Percentiles rank a stretch among this genome's conserved stretches.
phyloP scores from a whole-genome alignment of 2,329 filamentous ascomycete genomes.

The Cytospora paraplurivora region DNA sequence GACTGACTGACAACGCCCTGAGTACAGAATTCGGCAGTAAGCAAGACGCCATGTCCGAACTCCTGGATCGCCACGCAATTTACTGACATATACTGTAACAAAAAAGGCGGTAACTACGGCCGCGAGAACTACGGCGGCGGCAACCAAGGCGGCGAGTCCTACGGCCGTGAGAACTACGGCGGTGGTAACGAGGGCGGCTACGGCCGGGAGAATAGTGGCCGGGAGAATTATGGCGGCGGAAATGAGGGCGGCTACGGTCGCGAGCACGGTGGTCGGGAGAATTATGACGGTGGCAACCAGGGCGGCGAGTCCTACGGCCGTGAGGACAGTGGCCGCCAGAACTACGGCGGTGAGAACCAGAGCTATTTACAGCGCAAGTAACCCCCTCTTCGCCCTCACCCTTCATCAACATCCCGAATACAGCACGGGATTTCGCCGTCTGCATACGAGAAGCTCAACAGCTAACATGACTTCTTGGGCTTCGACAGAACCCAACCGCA shows the following conservation, averaged over 20 bases:
- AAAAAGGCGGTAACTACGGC: conserved; percentile 25
- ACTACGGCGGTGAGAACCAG: conserved; percentile 6
- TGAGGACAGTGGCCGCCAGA: too few species aligned
- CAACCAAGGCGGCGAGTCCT: too few species aligned
- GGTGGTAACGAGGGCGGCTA: too few species aligned
- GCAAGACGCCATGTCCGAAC: neutral
- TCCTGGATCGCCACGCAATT: accelerated
- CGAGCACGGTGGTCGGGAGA: too few species aligned
- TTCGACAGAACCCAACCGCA: conserved; percentile 30
- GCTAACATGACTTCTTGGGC: conserved; percentile 8
- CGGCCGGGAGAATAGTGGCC: too few species aligned
- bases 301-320: too few species aligned
- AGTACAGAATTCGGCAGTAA: conserved; percentile 27
- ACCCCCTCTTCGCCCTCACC: neutral
- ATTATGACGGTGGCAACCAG: too few species aligned
- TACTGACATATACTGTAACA: conserved; percentile 3
- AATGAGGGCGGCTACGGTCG: too few species aligned
- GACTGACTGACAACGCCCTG: neutral
- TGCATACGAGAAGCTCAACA: neutral
- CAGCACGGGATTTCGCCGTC: neutral
- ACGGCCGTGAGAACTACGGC: too few species aligned
- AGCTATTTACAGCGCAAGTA: conserved; percentile 32
- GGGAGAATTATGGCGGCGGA: too few species aligned
- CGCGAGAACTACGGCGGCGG: too few species aligned
- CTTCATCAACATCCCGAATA: too few species aligned